Conservation (phyloP, 495 filamentous ascomycete genomes). For the Elaphomyces granulatus region DNA sequence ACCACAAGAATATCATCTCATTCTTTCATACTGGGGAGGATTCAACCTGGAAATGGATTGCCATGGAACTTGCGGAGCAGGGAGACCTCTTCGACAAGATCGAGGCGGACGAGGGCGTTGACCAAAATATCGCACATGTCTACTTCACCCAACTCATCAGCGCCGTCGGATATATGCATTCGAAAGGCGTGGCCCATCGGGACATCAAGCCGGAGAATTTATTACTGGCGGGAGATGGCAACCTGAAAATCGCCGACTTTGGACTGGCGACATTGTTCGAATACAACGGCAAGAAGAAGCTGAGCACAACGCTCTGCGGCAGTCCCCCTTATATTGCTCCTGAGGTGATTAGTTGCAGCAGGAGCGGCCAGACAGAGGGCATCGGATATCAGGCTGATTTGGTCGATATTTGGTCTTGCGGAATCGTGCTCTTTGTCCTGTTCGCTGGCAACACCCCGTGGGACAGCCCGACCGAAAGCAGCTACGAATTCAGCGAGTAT, state of each 20-base stretch:
- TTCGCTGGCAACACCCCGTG: slow-evolving; percentile 94
- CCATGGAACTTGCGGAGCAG: slow-evolving; percentile 92
- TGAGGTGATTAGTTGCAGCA: slow-evolving; percentile 55
- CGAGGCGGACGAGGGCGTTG: slow-evolving; percentile 85
- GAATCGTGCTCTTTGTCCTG: slow-evolving; percentile 90
- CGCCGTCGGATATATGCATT: slow-evolving; percentile 90
- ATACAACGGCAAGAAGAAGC: slow-evolving; percentile 65
- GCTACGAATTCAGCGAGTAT: slow-evolving; percentile 78
- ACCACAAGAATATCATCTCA: slow-evolving; percentile 84
- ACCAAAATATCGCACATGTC: slow-evolving; percentile 84
- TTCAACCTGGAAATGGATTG: slow-evolving; percentile 87
- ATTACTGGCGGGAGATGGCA: slow-evolving; percentile 63
- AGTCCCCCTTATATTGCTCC: slow-evolving; percentile 96
- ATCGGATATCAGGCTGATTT: slow-evolving; percentile 67
- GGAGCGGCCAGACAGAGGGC: slow-evolving; percentile 34
- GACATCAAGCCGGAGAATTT: slow-evolving; percentile 92
- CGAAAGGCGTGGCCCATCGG: slow-evolving; percentile 74
- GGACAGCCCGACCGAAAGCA: slow-evolving; percentile 74
- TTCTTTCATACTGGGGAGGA: slow-evolving; percentile 85
- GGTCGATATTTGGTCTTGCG: slow-evolving; percentile 94
- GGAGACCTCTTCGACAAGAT: slow-evolving; percentile 99
- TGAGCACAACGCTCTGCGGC: slow-evolving; percentile 79
- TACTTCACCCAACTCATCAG: slow-evolving; percentile 89
- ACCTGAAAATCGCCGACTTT: slow-evolving; percentile 94
- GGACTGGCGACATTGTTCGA: slow-evolving; percentile 88